Conservation (phyloP, 495 filamentous ascomycete species). For the Penicillium robsamsonii region DNA sequence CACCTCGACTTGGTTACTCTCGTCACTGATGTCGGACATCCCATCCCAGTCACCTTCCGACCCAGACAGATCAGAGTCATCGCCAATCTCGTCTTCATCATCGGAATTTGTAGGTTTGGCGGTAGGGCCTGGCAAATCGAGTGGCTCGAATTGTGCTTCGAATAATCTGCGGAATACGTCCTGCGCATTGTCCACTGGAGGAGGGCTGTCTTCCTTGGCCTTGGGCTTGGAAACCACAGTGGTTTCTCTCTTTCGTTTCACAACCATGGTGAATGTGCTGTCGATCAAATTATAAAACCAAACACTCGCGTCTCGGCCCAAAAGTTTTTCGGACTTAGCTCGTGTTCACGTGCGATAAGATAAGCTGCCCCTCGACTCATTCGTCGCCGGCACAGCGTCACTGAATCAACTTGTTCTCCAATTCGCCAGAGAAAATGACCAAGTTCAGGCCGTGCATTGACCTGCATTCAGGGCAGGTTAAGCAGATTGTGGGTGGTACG, state of each 20-base stretch:
- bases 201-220: slow-evolving; percentile 17
- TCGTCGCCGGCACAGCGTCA: background rate
- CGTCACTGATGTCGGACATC: slow-evolving; percentile 49
- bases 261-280: slow-evolving; percentile 26
- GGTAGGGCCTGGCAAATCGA: slow-evolving; percentile 41
- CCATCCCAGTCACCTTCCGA: slow-evolving; percentile 61
- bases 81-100: slow-evolving; percentile 34
- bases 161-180: slow-evolving; percentile 77
- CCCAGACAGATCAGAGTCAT: slow-evolving; percentile 16
- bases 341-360: slow-evolving; percentile 47
- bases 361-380: slow-evolving; percentile 32
- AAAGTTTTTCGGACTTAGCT: slow-evolving; percentile 22
- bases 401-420: slow-evolving; percentile 10
- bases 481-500: slow-evolving; percentile 97
- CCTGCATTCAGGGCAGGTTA: slow-evolving; percentile 90
- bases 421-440: slow-evolving; percentile 63
- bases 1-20: slow-evolving; percentile 52
- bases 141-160: slow-evolving; percentile 78
- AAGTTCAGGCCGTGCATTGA: slow-evolving; percentile 96
- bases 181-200: slow-evolving; percentile 31
- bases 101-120: slow-evolving; percentile 21
- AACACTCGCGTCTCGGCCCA: slow-evolving; percentile 2
- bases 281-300: slow-evolving; percentile 1
- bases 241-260: slow-evolving; percentile 42
- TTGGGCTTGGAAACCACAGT: slow-evolving; percentile 32